Base-by-base conservation (phyloP, 148 eudicot genomes). In the Talinum fruticosum region DNA sequence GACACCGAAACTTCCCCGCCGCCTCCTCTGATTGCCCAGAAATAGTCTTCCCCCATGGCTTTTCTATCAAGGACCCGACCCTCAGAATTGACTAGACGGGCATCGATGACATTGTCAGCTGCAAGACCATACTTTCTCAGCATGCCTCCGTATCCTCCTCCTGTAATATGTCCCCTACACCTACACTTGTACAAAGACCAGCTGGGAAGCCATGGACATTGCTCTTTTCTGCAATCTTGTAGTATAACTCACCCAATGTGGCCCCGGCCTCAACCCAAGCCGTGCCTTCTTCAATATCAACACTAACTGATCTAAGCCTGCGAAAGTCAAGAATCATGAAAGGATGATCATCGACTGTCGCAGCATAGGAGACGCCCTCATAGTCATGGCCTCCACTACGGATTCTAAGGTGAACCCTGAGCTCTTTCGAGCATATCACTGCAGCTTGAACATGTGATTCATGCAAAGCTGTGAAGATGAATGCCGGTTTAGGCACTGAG, bases 1-100 rank as follows among this genome's bases (percentile, higher is more conserved):
- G 23, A 73, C 76, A 15, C 76, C 38, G 32, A 53, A 73, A 33
- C 44, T 73, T 33, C 30, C 76, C 76, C 76, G 0, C 76, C 66
- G 10, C 76, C 76, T 0, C 54, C 54, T 49, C 54, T 49, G 23
- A 49, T 49, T 14, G 54, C 54, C 54, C 54, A 49, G 5, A 49
- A 49, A 4, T 14, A 19, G 21, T 49, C 54, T 18, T 49, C 54
- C 21, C 54, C 54, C 54, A 49, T 49, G 54, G 54, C 18, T 49
- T 49, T 49, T 18, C 54, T 1, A 18, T 49, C 54, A 14, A 49
- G 23, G 23, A 49, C 54, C 2, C 54, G 54, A 49, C 54, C 54
- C 18, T 7, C 3, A 14, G 2, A 14, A 14, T 49, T 19, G 1
- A 49, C 54, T 18, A 49, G 21, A 49, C 10, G 21, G 2, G 21